Percentiles rank a stretch among this genome's conserved stretches.
phyloP scores from a whole-genome alignment of 164 flowering plant species.

The Akebia trifoliata region DNA sequence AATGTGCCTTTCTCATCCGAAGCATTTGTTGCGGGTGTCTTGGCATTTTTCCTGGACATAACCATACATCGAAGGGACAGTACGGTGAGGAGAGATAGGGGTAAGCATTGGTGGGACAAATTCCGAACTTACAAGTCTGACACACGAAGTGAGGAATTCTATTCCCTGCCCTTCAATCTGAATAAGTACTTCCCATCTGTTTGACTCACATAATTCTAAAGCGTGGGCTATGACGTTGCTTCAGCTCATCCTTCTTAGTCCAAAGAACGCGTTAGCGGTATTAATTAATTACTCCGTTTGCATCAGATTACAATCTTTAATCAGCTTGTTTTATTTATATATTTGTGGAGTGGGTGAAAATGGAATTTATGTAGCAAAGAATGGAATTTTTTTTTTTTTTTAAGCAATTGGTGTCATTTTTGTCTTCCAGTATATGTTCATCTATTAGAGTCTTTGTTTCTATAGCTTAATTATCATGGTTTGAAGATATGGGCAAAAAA shows the following conservation, averaged over 20 bases:
- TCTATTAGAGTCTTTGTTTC: too few relatives aligned
- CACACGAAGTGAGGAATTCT: slow-evolving; percentile 75
- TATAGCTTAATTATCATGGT: too few relatives aligned
- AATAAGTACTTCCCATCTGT: slow-evolving; percentile 86
- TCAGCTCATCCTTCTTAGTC: background rate
- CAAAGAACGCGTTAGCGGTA: background rate
- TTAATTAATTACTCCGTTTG: background rate
- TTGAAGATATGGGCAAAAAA: too few relatives aligned
- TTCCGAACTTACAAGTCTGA: slow-evolving; percentile 64
- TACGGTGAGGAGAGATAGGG: slow-evolving; percentile 54
- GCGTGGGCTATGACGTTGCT: background rate
- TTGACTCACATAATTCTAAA: slow-evolving; percentile 27
- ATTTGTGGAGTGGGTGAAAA: background rate
- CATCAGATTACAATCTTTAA: background rate
- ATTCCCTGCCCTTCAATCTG: slow-evolving; percentile 70
- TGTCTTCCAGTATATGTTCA: background rate
- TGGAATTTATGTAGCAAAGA: background rate
- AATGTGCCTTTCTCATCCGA: slow-evolving; percentile 79
- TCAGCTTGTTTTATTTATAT: background rate
- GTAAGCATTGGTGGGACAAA: slow-evolving; percentile 76
- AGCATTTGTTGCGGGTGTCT: slow-evolving; percentile 48
- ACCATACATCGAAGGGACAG: slow-evolving; percentile 31
- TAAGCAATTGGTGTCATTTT: slow-evolving; percentile 3
- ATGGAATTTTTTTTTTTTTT: background rate
- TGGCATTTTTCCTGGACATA: background rate